Evolutionary conservation across 257 asterid genomes (phyloP).

Genomic region (Echium plantagineum): DNA sequence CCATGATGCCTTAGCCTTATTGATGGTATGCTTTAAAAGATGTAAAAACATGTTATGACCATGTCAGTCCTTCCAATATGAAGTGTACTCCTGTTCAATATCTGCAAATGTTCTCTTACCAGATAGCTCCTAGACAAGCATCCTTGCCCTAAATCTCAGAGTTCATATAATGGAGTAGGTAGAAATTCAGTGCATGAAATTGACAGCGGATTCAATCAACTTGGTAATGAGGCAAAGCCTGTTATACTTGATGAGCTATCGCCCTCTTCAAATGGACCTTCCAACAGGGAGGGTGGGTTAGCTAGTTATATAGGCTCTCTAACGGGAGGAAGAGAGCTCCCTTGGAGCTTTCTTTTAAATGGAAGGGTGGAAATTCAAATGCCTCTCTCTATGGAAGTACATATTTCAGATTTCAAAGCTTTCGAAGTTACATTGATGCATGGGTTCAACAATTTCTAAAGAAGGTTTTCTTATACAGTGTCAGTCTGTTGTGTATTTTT

Average conservation of each 20-base stretch:
- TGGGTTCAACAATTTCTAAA: no score
- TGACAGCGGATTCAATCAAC: conserved; percentile 20
- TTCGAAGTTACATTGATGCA: not conserved
- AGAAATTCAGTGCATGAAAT: conserved; percentile 22
- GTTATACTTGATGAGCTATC: conserved; percentile 55
- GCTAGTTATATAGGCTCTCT: conserved; percentile 67
- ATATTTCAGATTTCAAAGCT: conserved; percentile 2
- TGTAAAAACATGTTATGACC: no score
- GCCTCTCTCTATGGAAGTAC: conserved; percentile 57
- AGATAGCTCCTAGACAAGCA: conserved; percentile 33
- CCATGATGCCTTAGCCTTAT: conserved; percentile 81
- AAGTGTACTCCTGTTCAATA: not conserved
- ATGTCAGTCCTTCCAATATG: not conserved
- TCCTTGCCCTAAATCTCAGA: conserved; percentile 19
- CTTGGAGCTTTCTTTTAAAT: conserved; percentile 55
- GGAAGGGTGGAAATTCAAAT: conserved; percentile 70
- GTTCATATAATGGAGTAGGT: conserved; percentile 31
- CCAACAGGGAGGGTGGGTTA: conserved; percentile 42
- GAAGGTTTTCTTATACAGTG: no score
- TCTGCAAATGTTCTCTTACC: conserved; percentile 47
- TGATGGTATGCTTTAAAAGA: conserved; percentile 43
- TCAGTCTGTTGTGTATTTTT: no score
- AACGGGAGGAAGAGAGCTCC: conserved; percentile 63
- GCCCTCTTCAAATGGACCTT: conserved; percentile 30
- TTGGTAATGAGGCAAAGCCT: conserved; percentile 32